Base-by-base conservation (phyloP, 306 rosid species). In the Vigna radiata region DNA sequence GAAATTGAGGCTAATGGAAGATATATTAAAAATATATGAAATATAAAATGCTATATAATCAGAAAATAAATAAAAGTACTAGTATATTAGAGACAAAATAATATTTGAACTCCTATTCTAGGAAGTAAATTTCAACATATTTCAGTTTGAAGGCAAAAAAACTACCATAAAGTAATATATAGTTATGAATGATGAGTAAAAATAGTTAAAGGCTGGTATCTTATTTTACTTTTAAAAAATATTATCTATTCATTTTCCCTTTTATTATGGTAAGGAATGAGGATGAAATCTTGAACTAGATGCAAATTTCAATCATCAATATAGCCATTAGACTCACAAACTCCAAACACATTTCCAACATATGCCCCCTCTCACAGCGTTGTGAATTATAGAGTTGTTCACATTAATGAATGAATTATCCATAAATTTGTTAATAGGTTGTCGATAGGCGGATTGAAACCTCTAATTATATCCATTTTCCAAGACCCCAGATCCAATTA, bases 351-450 rank as follows among this genome's bases (percentile, higher is more conserved):
- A 61, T 80, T 77, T 60, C 76, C 88, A 39, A 80, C 47, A 55
- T 88, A 79, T 17, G 80, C 60, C 81, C 25, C 86, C 83, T 82
- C 85, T 73, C 77, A 79, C 58, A 4, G 82, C 59, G 47, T 84
- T 87, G 11, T 81, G 88, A 72, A 88, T 73, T 52, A 86, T 76
- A 50, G 92, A 83, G 77, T 86, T 88, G 77, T 86, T 88, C 47
- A 46, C 77, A 74, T 78, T 85, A 44, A 81, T 46, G 69, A 88
- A 85, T 73, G 89, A 48, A 54, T 79, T 86, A 79, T 85, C 89
- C 23, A 68, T 36, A 67, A 83, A 86, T 66, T 83, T 49, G 47
- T 72, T 86, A 48, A 75, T 49, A 79, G 90, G 84, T 63, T 83
- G 79, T 18, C 66, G 49, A 3, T 81, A 67, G 70, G 84, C 77